Percentiles rank a stretch among this genome's conserved stretches.
These are phyloP conservation scores for Debaryomyces sp. DNA, from an alignment of 1,139 yeast genomes.

Conservation along the genomic window DNA sequence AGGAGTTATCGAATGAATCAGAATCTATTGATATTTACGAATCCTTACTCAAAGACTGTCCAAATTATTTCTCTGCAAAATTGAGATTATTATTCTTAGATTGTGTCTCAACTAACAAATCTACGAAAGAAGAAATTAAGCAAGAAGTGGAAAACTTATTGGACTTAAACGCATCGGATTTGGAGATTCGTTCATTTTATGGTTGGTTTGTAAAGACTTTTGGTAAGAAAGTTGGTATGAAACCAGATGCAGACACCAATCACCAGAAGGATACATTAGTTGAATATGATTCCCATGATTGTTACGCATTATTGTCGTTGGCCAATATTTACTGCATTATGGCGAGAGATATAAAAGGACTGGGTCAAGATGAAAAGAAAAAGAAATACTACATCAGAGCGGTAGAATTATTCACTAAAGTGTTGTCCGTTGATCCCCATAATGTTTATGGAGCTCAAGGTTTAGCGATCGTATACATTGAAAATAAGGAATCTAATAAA, in stretches of 20 bases:
- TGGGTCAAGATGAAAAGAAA: conserved; percentile 62
- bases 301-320: conserved; percentile 84
- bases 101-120: conserved; percentile 31
- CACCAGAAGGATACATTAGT: conserved; percentile 87
- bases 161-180: conserved; percentile 55
- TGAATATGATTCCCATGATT: conserved; percentile 82
- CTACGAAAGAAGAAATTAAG: conserved; percentile 48
- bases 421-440: conserved; percentile 76
- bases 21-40: conserved; percentile 58
- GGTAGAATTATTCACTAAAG: conserved; percentile 87
- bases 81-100: conserved; percentile 67
- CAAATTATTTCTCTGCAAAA: conserved; percentile 76
- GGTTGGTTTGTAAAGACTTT: conserved; percentile 83
- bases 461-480: conserved; percentile 89
- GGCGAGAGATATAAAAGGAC: conserved; percentile 73
- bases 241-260: conserved; percentile 66
- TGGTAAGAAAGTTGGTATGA: conserved; percentile 57
- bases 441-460: conserved; percentile 99
- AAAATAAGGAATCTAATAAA: conserved; percentile 71
- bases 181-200: conserved; percentile 87
- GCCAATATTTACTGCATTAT: conserved; percentile 84
- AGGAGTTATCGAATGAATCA: conserved; percentile 49
- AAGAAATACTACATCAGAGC: conserved; percentile 85
- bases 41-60: conserved; percentile 57
- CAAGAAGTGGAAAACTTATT: conserved; percentile 59